Evolutionary conservation across 2,329 filamentous ascomycete species (phyloP).

Genomic region (Verruconis gallopava): DNA sequence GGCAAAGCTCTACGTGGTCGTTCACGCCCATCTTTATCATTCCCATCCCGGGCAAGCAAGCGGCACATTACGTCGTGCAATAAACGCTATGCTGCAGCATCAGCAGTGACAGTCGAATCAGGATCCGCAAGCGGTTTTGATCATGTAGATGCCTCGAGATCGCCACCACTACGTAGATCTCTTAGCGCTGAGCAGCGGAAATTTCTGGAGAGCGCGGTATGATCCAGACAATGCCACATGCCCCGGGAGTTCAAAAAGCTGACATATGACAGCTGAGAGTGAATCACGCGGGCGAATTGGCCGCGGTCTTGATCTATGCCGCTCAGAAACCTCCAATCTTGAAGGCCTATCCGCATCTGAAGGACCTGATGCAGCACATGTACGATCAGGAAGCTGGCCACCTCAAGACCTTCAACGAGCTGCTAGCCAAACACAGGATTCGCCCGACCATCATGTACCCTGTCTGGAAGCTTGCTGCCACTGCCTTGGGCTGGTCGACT

Average conservation of each 20-base stretch:
- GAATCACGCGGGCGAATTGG: conserved; percentile 96
- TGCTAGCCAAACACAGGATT: conserved; percentile 76
- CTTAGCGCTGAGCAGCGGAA: conserved; percentile 20
- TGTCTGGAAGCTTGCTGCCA: conserved; percentile 70
- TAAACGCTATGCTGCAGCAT: conserved; percentile 3
- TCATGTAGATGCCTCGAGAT: not conserved
- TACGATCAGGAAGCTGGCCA: conserved; percentile 91
- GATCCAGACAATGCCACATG: too few relatives aligned
- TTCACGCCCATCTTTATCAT: not conserved
- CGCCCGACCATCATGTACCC: conserved; percentile 89
- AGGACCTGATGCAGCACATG: conserved; percentile 92
- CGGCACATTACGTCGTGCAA: conserved; percentile 1
- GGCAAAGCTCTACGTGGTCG: not conserved
- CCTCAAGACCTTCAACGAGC: conserved; percentile 68
- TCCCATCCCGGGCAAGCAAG: not conserved
- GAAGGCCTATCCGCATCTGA: conserved; percentile 70
- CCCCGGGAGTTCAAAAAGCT: too few relatives aligned
- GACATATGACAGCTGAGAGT: conserved; percentile 55
- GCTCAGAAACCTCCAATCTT: conserved; percentile 76
- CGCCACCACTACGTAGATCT: conserved; percentile 9
- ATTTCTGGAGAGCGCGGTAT: conserved; percentile 26
- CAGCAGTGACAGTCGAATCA: conserved; percentile 11
- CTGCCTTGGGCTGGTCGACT: conserved; percentile 76
- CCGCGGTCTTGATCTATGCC: conserved; percentile 85
- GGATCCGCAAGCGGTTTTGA: too few relatives aligned